A percentile compares a stretch with the other conserved stretches of the same genome.
phyloP scores from a whole-genome alignment of 441 rosid genomes.

The Monsonia emarginata region DNA sequence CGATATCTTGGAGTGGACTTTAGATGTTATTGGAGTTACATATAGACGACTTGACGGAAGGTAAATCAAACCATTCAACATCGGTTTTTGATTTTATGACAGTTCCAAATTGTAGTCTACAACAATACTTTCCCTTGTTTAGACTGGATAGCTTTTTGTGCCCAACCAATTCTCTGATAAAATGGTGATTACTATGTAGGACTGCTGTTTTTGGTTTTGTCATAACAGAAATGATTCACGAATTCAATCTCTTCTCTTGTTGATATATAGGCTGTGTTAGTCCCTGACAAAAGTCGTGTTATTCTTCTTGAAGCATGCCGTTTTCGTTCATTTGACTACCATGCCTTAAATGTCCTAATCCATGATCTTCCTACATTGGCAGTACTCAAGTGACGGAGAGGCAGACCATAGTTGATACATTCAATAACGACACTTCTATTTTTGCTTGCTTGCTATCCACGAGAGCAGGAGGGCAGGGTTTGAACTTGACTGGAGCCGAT shows the following conservation, averaged over 20 bases:
- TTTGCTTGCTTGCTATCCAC: constrained; percentile 82
- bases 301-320: no score
- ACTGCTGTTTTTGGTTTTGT: no score
- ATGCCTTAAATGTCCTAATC: not conserved
- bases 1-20: constrained; percentile 89
- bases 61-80: constrained; percentile 22
- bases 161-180: no score
- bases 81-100: not conserved
- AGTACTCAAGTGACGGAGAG: constrained; percentile 87
- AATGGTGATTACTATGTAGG: no score
- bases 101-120: not conserved
- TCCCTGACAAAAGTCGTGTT: not conserved
- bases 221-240: not conserved
- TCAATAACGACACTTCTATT: constrained; percentile 66
- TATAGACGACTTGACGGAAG: constrained; percentile 93
- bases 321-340: not conserved
- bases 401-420: constrained; percentile 75
- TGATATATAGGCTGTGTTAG: not conserved
- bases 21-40: constrained; percentile 74
- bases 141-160: no score
- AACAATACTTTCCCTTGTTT: no score
- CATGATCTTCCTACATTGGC: constrained; percentile 18
- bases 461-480: constrained; percentile 95
- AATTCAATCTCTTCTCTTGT: not conserved
- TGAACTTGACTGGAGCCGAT: constrained; percentile 87